These are phyloP conservation scores for Evernia prunastri DNA, from an alignment of 495 filamentous ascomycete genomes.

Conservation along the genomic window DNA sequence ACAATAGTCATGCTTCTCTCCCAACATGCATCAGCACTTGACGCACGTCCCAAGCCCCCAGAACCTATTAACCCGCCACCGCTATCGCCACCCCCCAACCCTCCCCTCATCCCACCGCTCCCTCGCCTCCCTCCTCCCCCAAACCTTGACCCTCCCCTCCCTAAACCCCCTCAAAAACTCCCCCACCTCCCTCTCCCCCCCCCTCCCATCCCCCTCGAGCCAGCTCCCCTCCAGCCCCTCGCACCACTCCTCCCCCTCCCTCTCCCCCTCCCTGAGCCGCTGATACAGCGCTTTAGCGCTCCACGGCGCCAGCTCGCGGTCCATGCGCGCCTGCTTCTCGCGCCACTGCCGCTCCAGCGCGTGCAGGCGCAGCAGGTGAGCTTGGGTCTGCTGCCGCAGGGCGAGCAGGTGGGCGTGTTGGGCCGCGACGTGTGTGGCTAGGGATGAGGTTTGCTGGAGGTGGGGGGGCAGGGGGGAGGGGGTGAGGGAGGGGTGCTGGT, in stretches of 20 bases:
- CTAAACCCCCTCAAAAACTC: constrained; percentile 80
- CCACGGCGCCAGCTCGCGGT: constrained; percentile 75
- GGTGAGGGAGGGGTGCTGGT: constrained; percentile 52
- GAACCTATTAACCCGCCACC: too few species aligned
- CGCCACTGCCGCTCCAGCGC: constrained; percentile 88
- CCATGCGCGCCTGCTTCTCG: constrained; percentile 81
- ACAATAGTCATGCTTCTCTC: background rate
- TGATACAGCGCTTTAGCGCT: constrained; percentile 78
- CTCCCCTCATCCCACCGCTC: constrained; percentile 92
- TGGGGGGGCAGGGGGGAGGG: constrained; percentile 53
- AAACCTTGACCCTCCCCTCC: constrained; percentile 66
- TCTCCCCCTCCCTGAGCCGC: constrained; percentile 61
- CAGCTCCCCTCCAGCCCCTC: constrained; percentile 84
- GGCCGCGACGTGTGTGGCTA: constrained; percentile 63
- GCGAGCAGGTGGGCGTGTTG: constrained; percentile 52
- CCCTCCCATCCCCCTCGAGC: constrained; percentile 51
- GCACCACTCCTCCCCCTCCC: constrained; percentile 79
- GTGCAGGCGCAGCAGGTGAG: constrained; percentile 72
- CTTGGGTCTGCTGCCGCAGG: constrained; percentile 62
- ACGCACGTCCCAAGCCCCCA: background rate
- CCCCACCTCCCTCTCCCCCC: constrained; percentile 67
- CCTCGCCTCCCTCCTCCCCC: constrained; percentile 71
- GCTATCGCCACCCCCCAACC: constrained; percentile 85
- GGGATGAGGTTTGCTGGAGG: constrained; percentile 46
- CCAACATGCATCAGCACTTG: constrained; percentile 6